phyloP scores from a whole-genome alignment of 78 protist genomes.

The Dictyostelium intermedium region DNA sequence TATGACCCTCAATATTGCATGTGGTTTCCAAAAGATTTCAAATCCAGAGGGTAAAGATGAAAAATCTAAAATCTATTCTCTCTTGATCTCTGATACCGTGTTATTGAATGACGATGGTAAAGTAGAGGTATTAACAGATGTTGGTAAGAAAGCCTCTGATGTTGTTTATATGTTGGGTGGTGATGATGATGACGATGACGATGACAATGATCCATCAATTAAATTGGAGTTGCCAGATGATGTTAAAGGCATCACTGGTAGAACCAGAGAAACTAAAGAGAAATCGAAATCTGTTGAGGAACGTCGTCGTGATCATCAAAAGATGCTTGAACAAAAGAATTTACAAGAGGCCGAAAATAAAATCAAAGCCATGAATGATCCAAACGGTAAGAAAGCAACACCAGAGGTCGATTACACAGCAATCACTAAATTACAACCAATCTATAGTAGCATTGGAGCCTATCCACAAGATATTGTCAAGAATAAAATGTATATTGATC shows the following conservation, averaged over 20 bases:
- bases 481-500: slow-evolving; percentile 87
- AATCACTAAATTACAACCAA: slow-evolving; percentile 14
- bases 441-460: neutral
- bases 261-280: slow-evolving; percentile 39
- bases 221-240: slow-evolving; percentile 53
- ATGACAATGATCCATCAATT: slow-evolving; percentile 9
- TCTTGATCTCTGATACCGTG: slow-evolving; percentile 85
- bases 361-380: neutral
- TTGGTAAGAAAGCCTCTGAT: slow-evolving; percentile 34
- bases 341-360: slow-evolving; percentile 50
- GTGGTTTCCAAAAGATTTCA: slow-evolving; percentile 80
- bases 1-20: slow-evolving; percentile 83
- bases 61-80: slow-evolving; percentile 21
- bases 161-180: slow-evolving; percentile 50
- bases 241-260: slow-evolving; percentile 40
- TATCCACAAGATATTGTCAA: slow-evolving; percentile 63
- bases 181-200: slow-evolving; percentile 3
- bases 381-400: neutral
- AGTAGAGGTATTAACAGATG: slow-evolving; percentile 41
- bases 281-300: slow-evolving; percentile 20
- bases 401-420: neutral
- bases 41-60: slow-evolving; percentile 13
- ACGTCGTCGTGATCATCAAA: slow-evolving; percentile 49
- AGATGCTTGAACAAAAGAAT: slow-evolving; percentile 20
- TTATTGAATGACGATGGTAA: slow-evolving; percentile 67